These are phyloP conservation scores for Gracilaria vermiculophylla DNA, from an alignment of 23 red algal species.

Conservation along the genomic window DNA sequence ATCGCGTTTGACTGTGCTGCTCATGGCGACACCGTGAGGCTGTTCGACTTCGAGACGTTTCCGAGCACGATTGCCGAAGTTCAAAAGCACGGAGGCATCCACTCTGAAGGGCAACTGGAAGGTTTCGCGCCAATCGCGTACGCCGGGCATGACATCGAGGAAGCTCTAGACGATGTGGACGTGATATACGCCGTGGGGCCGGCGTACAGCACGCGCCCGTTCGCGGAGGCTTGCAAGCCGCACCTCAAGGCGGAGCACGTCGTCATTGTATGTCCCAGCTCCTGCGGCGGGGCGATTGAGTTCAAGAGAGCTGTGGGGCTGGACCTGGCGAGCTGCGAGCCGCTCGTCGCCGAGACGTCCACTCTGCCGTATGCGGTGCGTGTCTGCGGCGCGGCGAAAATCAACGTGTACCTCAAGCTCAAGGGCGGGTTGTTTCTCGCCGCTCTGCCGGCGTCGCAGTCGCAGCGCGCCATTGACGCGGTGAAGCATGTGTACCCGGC, in stretches of 20 bases:
- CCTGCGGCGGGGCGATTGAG: slow-evolving; percentile 9
- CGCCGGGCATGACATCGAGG: neutral
- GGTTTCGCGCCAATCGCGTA: neutral
- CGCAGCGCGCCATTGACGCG: neutral
- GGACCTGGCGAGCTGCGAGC: neutral
- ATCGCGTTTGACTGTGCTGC: neutral
- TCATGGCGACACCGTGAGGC: neutral
- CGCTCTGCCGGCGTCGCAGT: neutral
- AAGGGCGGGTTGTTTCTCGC: neutral
- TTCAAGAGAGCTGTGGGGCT: slow-evolving; percentile 2
- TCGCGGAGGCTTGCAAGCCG: slow-evolving; percentile 16
- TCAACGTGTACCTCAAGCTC: slow-evolving; percentile 15
- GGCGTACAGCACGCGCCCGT: slow-evolving; percentile 8
- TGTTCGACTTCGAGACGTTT: slow-evolving; percentile 20
- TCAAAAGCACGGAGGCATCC: neutral
- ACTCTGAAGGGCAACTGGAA: neutral
- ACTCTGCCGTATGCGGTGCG: slow-evolving; percentile 4
- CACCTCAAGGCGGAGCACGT: neutral
- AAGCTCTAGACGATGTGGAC: neutral
- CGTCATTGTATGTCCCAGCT: slow-evolving; percentile 7
- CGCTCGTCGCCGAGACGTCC: slow-evolving; percentile 22
- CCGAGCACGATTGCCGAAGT: neutral
- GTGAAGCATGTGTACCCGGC: neutral
- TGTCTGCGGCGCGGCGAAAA: neutral
- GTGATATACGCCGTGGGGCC: slow-evolving; percentile 8